Base-by-base conservation (phyloP, 306 rosid species). In the Rosa multiflora region DNA sequence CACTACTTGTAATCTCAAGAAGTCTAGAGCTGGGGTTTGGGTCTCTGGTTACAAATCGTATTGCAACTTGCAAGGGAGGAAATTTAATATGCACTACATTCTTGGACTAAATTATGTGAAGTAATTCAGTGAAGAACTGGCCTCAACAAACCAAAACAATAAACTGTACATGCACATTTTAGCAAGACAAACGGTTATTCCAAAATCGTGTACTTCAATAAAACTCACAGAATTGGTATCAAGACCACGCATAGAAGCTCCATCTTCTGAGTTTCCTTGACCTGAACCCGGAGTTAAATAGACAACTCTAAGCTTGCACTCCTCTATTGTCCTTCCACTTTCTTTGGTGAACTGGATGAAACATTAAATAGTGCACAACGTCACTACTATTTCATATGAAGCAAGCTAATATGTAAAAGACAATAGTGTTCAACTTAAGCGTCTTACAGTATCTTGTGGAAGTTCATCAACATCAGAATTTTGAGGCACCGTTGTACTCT, bases 401-500 rank as follows among this genome's bases (percentile, higher is more conserved):
- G 37, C 80, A 76, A 83, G 70, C 37, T 37, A 43, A 66, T 72
- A 21, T 77, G 79, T 64, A 48, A 35, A 83, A 68, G 75, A 32
- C 59, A 75, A 37, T 40, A 13, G 9, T 56, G 26, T 64, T 7
- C 42, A 76, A 87, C 64, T 77, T 26, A 70, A 70, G 48, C 63
- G 70, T 78, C 92, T 90, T 85, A 95, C 99, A 71, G 92, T 87
- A 82, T 91, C 93, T 62, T 85, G 74, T 5, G 90, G 90, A 84
- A 93, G 99, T 9, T 92, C 97, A 78, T 95, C 96, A 49, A 90
- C 87, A 82, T 88, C 97, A 69, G 88, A 85, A 87, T 90, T 82
- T 44, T 90, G 83, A 87, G 82, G 80, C 78, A 95, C 98, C 73
- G 52, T 61, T 10, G 98, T 88, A 86, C 98, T 93, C 87, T 93